These are phyloP conservation scores for Verticillium dahliae DNA, from an alignment of 2,329 filamentous ascomycete genomes.

Conservation along the genomic window DNA sequence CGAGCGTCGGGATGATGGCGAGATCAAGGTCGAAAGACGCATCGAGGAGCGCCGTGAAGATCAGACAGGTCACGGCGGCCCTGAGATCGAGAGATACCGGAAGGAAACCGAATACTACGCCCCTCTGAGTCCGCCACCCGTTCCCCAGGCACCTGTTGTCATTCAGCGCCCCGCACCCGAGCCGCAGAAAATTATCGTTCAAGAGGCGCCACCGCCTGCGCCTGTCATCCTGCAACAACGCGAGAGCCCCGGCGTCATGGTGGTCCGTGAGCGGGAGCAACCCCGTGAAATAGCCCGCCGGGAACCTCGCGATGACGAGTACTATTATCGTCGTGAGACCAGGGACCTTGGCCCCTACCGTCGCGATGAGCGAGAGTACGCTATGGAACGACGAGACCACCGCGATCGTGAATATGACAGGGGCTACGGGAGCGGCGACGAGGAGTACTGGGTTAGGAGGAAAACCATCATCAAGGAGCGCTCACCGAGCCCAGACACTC, in stretches of 20 bases:
- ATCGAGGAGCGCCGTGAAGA: conserved; percentile 43
- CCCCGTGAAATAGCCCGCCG: conserved; percentile 26
- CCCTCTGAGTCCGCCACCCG: conserved; percentile 38
- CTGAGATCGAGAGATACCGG: conserved; percentile 52
- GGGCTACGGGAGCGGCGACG: conserved; percentile 29
- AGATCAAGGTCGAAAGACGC: conserved; percentile 48
- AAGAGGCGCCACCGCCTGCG: conserved; percentile 47
- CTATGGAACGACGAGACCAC: conserved; percentile 19
- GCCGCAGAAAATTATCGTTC: conserved; percentile 53
- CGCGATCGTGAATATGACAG: conserved; percentile 20
- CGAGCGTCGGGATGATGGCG: conserved; percentile 37
- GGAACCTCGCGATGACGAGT: conserved; percentile 40
- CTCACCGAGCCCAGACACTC: conserved; percentile 43
- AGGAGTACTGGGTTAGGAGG: conserved; percentile 35
- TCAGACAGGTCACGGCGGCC: conserved; percentile 21
- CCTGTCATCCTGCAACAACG: conserved; percentile 42
- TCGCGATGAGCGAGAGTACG: conserved; percentile 18
- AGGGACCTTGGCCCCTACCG: conserved; percentile 31
- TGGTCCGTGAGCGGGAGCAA: conserved; percentile 34
- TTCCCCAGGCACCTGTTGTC: conserved; percentile 39
- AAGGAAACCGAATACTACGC: conserved; percentile 58
- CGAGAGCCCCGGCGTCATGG: conserved; percentile 36
- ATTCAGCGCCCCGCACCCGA: conserved; percentile 50
- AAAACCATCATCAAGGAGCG: conserved; percentile 40
- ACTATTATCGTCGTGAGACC: conserved; percentile 42